Percentiles rank a stretch among this genome's conserved stretches.
These are phyloP conservation scores for Mediolabrus comicus DNA, from an alignment of 108 stramenopile species.

Conservation along the genomic window DNA sequence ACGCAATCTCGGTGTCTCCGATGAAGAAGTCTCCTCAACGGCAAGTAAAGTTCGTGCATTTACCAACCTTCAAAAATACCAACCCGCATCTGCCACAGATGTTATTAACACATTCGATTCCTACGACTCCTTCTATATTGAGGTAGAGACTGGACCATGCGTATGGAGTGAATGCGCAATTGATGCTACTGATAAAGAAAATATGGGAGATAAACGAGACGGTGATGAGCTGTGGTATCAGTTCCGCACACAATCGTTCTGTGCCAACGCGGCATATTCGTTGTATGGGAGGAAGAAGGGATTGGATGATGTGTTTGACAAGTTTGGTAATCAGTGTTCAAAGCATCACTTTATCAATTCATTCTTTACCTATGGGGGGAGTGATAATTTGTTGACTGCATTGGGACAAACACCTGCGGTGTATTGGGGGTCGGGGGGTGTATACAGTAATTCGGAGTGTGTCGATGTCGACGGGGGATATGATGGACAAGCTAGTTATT, in stretches of 20 bases:
- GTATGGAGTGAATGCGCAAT: slow-evolving; percentile 46
- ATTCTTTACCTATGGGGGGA: slow-evolving; percentile 56
- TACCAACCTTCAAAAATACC: no score
- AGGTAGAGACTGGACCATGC: neutral
- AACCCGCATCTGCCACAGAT: neutral
- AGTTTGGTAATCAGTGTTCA: slow-evolving; percentile 11
- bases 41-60: no score
- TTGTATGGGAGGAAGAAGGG: slow-evolving; percentile 36
- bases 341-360: slow-evolving; percentile 54
- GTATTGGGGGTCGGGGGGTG: neutral
- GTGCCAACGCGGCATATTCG: slow-evolving; percentile 64
- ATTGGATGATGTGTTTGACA: neutral
- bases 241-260: slow-evolving; percentile 47
- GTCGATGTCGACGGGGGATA: slow-evolving; percentile 10
- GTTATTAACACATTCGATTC: neutral
- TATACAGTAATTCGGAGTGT: neutral
- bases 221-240: slow-evolving; percentile 57
- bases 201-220: slow-evolving; percentile 11
- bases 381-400: slow-evolving; percentile 33
- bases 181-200: slow-evolving; percentile 35
- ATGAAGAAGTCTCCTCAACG: neutral
- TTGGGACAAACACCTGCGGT: slow-evolving; percentile 10
- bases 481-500: slow-evolving; percentile 17
- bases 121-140: neutral
- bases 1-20: no score